These are phyloP conservation scores for Rubus idaeus DNA, from an alignment of 306 rosid genomes.

Conservation along the genomic window DNA sequence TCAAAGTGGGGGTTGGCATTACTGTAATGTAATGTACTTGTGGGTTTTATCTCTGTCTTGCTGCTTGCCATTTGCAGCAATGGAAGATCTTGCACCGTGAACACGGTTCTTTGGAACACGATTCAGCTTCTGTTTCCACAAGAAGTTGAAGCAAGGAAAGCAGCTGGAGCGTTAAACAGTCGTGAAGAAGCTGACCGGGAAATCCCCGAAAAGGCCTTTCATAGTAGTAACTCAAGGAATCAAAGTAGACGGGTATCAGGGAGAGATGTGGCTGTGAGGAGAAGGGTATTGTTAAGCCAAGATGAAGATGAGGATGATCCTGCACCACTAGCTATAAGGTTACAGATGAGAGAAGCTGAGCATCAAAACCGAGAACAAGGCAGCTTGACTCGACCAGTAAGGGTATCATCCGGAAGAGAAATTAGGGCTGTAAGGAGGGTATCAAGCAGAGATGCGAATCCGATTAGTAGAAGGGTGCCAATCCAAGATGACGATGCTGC, in stretches of 20 bases:
- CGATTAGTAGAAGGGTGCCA: conserved; percentile 42
- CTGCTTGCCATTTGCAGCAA: conserved; percentile 50
- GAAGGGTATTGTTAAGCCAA: conserved; percentile 21
- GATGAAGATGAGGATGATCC: conserved; percentile 37
- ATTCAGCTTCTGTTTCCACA: conserved; percentile 89
- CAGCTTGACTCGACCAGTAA: not conserved
- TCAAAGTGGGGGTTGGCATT: not conserved
- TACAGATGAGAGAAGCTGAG: conserved; percentile 29
- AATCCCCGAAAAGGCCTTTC: conserved; percentile 48
- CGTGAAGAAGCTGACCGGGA: conserved; percentile 31
- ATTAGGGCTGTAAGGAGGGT: conserved; percentile 16
- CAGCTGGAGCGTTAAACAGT: conserved; percentile 35
- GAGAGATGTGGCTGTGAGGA: conserved; percentile 40
- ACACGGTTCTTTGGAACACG: conserved; percentile 97
- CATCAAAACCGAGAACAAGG: conserved; percentile 15
- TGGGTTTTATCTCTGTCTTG: not conserved
- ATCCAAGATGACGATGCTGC: conserved; percentile 86
- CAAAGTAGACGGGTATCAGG: conserved; percentile 20
- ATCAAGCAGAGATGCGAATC: conserved; percentile 11
- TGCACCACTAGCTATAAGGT: conserved; percentile 27
- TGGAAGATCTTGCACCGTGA: conserved; percentile 83
- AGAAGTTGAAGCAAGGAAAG: conserved; percentile 82
- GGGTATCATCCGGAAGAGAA: not conserved
- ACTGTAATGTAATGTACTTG: not conserved
- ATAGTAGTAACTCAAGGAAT: conserved; percentile 36